Evolutionary conservation across 495 filamentous ascomycete species (phyloP).

Genomic region (Astrothelium subdiscretum): DNA sequence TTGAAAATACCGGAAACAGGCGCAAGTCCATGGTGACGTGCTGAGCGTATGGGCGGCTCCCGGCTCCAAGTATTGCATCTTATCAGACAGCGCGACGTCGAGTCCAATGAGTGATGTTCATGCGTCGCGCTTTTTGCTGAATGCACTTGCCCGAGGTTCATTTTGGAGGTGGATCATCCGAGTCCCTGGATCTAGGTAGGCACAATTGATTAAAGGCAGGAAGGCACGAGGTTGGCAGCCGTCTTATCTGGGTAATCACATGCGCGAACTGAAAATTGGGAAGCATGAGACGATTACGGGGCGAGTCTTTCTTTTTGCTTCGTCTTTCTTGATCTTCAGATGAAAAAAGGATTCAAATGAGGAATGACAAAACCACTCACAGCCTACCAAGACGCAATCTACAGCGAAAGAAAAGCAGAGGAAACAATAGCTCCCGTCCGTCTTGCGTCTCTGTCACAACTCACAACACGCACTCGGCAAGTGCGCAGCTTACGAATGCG

Average conservation of each 20-base stretch:
- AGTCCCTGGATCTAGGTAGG: neutral
- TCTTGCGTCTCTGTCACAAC: no score
- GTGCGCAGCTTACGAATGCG: no score
- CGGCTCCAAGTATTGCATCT: neutral
- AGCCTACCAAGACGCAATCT: no score
- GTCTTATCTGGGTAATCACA: neutral
- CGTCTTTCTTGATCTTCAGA: no score
- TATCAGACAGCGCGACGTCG: neutral
- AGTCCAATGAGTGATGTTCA: neutral
- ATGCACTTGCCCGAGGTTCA: neutral
- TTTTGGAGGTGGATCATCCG: neutral
- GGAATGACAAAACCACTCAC: no score
- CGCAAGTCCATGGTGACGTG: neutral
- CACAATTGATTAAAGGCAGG: neutral
- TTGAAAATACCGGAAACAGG: neutral
- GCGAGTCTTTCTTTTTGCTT: no score
- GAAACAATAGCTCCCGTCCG: no score
- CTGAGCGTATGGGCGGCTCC: neutral
- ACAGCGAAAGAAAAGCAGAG: no score
- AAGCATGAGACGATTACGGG: no score
- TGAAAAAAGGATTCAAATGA: no score
- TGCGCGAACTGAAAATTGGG: no score
- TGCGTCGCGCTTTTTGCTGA: neutral
- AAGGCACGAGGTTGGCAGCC: neutral
- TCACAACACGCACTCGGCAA: no score